Evolutionary conservation across 2,329 filamentous ascomycete genomes (phyloP).

Genomic region (Byssochlamys sp.): DNA sequence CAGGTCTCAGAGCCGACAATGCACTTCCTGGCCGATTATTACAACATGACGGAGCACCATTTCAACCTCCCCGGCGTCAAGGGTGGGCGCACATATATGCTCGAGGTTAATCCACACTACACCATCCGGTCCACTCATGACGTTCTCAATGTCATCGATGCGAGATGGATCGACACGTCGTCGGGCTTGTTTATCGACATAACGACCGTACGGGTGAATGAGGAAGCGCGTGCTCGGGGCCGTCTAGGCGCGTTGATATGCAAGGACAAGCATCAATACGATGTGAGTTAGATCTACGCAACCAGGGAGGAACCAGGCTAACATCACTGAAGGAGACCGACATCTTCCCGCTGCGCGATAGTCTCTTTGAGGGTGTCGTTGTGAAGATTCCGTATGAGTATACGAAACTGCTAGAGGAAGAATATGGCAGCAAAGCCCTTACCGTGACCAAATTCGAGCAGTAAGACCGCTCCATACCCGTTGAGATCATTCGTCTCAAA

Average conservation of each 20-base stretch:
- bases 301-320: neutral
- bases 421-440: constrained; percentile 45
- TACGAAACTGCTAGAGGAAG: constrained; percentile 43
- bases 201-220: constrained; percentile 45
- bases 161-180: constrained; percentile 51
- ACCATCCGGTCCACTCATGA: constrained; percentile 38
- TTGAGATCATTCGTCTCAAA: neutral
- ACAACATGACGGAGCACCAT: constrained; percentile 53
- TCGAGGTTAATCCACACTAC: constrained; percentile 53
- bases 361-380: constrained; percentile 43
- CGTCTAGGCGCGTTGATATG: constrained; percentile 40
- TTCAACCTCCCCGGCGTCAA: constrained; percentile 31
- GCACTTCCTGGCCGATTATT: constrained; percentile 47
- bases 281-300: constrained; percentile 17
- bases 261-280: constrained; percentile 50
- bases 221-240: constrained; percentile 29
- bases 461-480: constrained; percentile 14
- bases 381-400: constrained; percentile 51
- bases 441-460: constrained; percentile 37
- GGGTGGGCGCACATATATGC: constrained; percentile 39
- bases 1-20: constrained; percentile 49
- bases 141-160: constrained; percentile 48
- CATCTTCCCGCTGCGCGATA: constrained; percentile 49
- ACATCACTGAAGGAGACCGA: constrained; percentile 33
- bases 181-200: constrained; percentile 55